Conservation (phyloP, 352 stramenopile species). For the Globisporangium ultimum region DNA sequence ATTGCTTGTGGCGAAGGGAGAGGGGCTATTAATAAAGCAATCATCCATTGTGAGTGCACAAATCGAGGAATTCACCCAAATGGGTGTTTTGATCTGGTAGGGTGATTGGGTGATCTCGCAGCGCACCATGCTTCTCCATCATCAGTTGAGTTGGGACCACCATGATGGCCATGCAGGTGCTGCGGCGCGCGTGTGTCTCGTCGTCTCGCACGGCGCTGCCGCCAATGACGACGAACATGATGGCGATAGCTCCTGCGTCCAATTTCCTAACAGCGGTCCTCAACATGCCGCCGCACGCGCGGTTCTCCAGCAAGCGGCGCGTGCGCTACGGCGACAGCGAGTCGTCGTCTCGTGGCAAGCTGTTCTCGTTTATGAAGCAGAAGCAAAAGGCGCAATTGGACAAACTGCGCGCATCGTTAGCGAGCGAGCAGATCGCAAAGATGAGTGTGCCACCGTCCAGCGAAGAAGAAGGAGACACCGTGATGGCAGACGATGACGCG, state of each 20-base stretch:
- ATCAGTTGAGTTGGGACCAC: too few relatives aligned
- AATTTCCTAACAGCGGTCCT: background rate
- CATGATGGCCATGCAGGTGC: background rate
- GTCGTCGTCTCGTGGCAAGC: conserved; percentile 14
- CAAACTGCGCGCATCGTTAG: conserved; percentile 28
- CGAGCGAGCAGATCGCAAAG: conserved; percentile 18
- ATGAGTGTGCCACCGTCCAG: conserved; percentile 4
- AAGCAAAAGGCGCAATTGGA: conserved; percentile 50
- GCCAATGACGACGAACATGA: too few relatives aligned
- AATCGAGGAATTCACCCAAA: too few relatives aligned
- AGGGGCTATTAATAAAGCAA: too few relatives aligned
- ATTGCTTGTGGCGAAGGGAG: too few relatives aligned
- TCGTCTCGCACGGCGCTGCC: background rate
- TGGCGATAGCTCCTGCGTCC: background rate
- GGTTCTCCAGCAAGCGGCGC: conserved; percentile 39
- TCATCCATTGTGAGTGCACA: too few relatives aligned
- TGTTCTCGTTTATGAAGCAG: conserved; percentile 26
- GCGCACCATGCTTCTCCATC: too few relatives aligned
- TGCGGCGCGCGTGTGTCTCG: background rate
- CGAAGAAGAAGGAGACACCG: conserved; percentile 8
- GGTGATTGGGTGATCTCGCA: too few relatives aligned
- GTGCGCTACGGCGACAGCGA: conserved; percentile 17
- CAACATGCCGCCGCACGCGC: background rate
- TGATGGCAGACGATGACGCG: background rate
- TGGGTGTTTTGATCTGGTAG: too few relatives aligned